Evolutionary conservation across 805 yeast genomes (phyloP).

Genomic region (Hanseniaspora mollemarum): DNA sequence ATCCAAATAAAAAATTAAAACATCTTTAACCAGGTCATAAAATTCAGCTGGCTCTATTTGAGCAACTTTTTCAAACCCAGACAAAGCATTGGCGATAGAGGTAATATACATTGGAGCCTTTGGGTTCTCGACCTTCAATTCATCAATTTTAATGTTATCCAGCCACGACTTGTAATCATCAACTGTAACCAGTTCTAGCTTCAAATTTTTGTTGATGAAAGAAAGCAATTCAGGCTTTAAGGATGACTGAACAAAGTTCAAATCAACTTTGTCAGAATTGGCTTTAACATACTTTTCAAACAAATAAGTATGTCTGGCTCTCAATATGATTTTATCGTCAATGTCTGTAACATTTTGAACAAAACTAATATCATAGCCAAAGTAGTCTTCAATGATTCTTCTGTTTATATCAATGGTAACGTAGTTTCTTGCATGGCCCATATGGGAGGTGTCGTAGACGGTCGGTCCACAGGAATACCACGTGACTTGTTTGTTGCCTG

Average conservation of each 20-base stretch:
- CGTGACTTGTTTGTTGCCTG: constrained; percentile 48
- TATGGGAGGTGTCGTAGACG: constrained; percentile 87
- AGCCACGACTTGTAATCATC: constrained; percentile 44
- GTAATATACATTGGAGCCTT: constrained; percentile 75
- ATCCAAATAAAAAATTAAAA: constrained; percentile 64
- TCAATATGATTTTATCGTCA: constrained; percentile 89
- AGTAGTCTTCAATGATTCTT: constrained; percentile 77
- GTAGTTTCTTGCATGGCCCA: constrained; percentile 98
- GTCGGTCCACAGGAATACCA: constrained; percentile 99
- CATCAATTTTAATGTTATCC: constrained; percentile 37
- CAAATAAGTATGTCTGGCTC: constrained; percentile 82
- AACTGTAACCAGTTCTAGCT: constrained; percentile 27
- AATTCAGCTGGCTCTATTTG: constrained; percentile 34
- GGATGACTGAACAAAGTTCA: constrained; percentile 31
- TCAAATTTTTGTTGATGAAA: constrained; percentile 47
- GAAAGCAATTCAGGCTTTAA: constrained; percentile 35
- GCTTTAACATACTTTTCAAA: constrained; percentile 48
- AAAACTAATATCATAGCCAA: constrained; percentile 76
- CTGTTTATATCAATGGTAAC: constrained; percentile 90
- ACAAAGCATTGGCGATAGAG: constrained; percentile 49
- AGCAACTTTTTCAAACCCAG: constrained; percentile 20
- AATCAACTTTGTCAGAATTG: constrained; percentile 23
- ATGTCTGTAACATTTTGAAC: constrained; percentile 98
- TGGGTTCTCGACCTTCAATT: constrained; percentile 49
- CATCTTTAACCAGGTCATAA: constrained; percentile 48